phyloP scores from a whole-genome alignment of 2,329 filamentous ascomycete species.

The Scedosporium boydii region DNA sequence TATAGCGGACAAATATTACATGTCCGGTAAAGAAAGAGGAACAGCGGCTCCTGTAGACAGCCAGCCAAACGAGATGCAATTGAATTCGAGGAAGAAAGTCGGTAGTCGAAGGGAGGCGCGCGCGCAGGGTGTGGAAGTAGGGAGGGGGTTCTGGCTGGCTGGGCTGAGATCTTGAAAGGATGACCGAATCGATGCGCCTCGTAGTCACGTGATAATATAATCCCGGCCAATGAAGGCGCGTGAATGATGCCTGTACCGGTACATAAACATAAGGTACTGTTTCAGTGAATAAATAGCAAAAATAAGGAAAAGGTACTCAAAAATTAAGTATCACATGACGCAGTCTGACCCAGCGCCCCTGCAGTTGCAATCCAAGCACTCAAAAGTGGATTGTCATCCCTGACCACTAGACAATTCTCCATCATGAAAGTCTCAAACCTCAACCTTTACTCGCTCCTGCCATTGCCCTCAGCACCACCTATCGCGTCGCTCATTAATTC shows the following conservation, averaged over 20 bases:
- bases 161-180: background rate
- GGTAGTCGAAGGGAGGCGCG: background rate
- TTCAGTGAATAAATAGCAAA: background rate
- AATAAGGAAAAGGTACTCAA: background rate
- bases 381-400: constrained; percentile 6
- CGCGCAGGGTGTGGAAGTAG: background rate
- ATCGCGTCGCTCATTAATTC: constrained; percentile 10
- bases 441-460: constrained; percentile 4
- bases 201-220: background rate
- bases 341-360: background rate
- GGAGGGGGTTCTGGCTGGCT: background rate
- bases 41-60: no score
- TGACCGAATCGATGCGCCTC: background rate
- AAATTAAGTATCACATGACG: background rate
- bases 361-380: background rate
- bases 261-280: background rate
- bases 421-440: constrained; percentile 13
- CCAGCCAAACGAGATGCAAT: no score
- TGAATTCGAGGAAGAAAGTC: no score
- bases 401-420: constrained; percentile 14
- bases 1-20: no score
- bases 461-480: background rate
- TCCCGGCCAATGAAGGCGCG: background rate
- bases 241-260: background rate
- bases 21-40: no score